Percentiles rank a stretch among this genome's conserved stretches.
phyloP scores from a whole-genome alignment of 164 flowering plant genomes.

The Liquidambar formosana region DNA sequence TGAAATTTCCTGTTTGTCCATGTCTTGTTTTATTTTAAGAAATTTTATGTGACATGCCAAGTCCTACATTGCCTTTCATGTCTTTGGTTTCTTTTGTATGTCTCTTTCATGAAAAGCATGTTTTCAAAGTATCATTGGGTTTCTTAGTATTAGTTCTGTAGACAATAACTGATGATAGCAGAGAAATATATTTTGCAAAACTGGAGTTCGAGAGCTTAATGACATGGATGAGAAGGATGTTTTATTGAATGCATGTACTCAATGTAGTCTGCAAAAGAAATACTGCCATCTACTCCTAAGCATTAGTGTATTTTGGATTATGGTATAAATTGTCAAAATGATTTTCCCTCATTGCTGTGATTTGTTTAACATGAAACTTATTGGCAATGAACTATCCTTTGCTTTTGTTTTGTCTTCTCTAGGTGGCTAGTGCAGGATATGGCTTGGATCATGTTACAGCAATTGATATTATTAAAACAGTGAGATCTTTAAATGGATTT shows the following conservation, averaged over 20 bases:
- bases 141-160: background rate
- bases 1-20: too few species aligned
- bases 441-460: conserved; percentile 60
- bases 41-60: too few species aligned
- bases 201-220: background rate
- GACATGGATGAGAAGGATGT: background rate
- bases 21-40: too few species aligned
- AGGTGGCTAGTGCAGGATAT: conserved; percentile 93
- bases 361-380: background rate
- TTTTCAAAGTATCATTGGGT: background rate
- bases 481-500: conserved; percentile 56
- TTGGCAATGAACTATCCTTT: background rate
- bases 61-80: background rate
- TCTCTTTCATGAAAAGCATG: background rate
- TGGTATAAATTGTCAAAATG: background rate
- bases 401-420: conserved; percentile 4
- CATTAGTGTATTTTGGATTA: background rate
- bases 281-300: background rate
- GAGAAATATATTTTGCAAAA: background rate
- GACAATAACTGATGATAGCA: background rate
- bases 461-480: conserved; percentile 49
- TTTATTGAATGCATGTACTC: background rate
- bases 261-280: background rate
- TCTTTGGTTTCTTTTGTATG: background rate
- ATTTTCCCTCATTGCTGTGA: background rate